Evolutionary conservation across 768 basidiomycete genomes (phyloP).

Genomic region (Pleurotus salmoneostramineus): DNA sequence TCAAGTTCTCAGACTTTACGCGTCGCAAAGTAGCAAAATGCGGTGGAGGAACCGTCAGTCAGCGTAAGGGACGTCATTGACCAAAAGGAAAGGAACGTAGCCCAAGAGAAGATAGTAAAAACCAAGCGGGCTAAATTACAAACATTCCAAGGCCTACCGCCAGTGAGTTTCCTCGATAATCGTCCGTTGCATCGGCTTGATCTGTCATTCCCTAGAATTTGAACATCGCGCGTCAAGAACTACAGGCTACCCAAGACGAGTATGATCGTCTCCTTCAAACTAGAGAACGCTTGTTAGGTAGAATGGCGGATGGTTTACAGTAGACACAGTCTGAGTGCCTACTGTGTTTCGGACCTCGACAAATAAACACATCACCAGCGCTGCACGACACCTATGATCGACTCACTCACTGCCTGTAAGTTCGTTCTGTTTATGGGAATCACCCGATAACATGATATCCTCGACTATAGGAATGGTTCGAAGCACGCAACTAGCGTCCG

Average conservation of each 20-base stretch:
- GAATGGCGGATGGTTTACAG: conserved; percentile 40
- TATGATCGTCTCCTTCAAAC: conserved; percentile 44
- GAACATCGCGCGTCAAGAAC: conserved; percentile 38
- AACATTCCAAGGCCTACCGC: conserved; percentile 47
- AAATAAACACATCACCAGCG: not conserved
- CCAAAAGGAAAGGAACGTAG: conserved; percentile 32
- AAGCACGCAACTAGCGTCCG: no score
- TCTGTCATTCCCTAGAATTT: conserved; percentile 31
- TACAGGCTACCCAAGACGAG: conserved; percentile 34
- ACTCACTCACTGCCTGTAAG: no score
- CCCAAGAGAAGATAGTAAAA: conserved; percentile 33
- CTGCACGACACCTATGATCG: not conserved
- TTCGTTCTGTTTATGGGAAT: no score
- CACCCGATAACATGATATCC: no score
- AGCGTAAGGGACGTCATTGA: conserved; percentile 34
- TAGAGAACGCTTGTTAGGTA: conserved; percentile 40
- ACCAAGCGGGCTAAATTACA: conserved; percentile 39
- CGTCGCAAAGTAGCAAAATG: conserved; percentile 19
- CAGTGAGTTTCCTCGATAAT: conserved; percentile 24
- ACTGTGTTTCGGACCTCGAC: not conserved
- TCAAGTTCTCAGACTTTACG: no score
- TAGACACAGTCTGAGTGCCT: conserved; percentile 6
- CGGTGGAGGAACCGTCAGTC: conserved; percentile 25
- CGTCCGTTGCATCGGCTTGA: not conserved
- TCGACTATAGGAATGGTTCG: no score